Conservation (phyloP, 805 yeast species). For the Komagataella populi region DNA sequence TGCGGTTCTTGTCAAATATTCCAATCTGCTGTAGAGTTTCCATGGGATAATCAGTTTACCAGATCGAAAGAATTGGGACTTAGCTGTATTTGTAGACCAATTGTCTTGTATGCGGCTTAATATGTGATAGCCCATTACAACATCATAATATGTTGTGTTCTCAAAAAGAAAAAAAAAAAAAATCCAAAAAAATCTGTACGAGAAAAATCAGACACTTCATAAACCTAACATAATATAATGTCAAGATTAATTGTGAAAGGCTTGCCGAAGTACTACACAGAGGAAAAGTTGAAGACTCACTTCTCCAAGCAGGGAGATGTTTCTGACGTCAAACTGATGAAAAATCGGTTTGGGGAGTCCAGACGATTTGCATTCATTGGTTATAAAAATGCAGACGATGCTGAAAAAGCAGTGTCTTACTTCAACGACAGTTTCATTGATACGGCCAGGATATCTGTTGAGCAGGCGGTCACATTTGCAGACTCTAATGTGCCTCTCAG, state of each 20-base stretch:
- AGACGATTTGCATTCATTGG: slow-evolving; percentile 93
- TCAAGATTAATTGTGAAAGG: slow-evolving; percentile 91
- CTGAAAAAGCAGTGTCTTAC: slow-evolving; percentile 61
- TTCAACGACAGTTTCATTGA: slow-evolving; percentile 73
- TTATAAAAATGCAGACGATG: slow-evolving; percentile 59
- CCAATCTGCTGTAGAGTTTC: slow-evolving; percentile 22
- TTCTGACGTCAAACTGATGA: slow-evolving; percentile 81
- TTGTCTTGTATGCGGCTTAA: background rate
- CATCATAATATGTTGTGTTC: background rate
- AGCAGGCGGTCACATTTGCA: slow-evolving; percentile 71
- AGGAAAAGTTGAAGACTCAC: slow-evolving; percentile 55
- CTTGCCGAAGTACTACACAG: slow-evolving; percentile 65
- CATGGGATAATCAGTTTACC: slow-evolving; percentile 5
- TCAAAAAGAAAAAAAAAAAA: no score
- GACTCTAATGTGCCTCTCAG: slow-evolving; percentile 74
- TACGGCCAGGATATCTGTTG: slow-evolving; percentile 69
- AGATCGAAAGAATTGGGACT: background rate
- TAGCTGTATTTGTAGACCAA: background rate
- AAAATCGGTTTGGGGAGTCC: slow-evolving; percentile 71
- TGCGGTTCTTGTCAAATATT: slow-evolving; percentile 9
- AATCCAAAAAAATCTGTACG: background rate
- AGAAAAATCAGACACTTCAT: background rate
- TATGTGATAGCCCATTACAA: background rate
- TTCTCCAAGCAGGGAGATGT: slow-evolving; percentile 49
- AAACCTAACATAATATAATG: slow-evolving; percentile 16